Base-by-base conservation (phyloP, 106 monocot species). In the Acanthochlamys bracteata region DNA sequence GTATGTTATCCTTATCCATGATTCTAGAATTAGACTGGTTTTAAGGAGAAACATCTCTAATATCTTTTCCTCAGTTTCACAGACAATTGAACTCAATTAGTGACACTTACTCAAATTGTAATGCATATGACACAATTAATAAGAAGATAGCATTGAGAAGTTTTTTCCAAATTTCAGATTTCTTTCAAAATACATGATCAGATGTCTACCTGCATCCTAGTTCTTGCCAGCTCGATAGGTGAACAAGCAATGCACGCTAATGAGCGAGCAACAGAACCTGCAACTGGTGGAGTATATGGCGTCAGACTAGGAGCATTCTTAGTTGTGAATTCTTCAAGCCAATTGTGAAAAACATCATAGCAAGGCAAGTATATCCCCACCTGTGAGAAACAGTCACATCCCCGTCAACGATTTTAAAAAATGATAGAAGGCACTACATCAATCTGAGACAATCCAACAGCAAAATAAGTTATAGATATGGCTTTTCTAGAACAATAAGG, bases 301-400 rank as follows among this genome's bases (percentile, higher is more conserved):
- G 94, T 94, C 68, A 94, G 73, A 23, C 26, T 61, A 25, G 94
- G 94, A 70, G 70, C 69, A 75, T 90, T 84, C 47, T 67, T 24
- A n/a, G 62, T 58, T 17, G 89, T 86, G 57, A 84, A 89, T 66
- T 84, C 82, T 66, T 94, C 94, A 25, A 86, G 71, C 81, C 84
- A 73, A 65, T 94, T 84, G 53, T 86, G 83, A 41, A 94, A 94
- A 69, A 89, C 70, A 68, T 94, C 94, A 78, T 94, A 94, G 63
- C 94, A 94, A 55, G 94, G 94, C 47, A 94, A 80, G 63, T 94
- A 94, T 77, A 94, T 94, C 7, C 89, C 94, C 24, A 94, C 94
- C 94, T 94, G 76, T 63, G 39, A 73, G 41, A 3, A 72, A 12
- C 60, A 10, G 49, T 49, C 2, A 14, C 12, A 14, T 49, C 49